Percentiles rank a stretch among this genome's conserved stretches.
Conservation (phyloP, 352 stramenopile genomes). For the Pythium vanterpoolii region DNA sequence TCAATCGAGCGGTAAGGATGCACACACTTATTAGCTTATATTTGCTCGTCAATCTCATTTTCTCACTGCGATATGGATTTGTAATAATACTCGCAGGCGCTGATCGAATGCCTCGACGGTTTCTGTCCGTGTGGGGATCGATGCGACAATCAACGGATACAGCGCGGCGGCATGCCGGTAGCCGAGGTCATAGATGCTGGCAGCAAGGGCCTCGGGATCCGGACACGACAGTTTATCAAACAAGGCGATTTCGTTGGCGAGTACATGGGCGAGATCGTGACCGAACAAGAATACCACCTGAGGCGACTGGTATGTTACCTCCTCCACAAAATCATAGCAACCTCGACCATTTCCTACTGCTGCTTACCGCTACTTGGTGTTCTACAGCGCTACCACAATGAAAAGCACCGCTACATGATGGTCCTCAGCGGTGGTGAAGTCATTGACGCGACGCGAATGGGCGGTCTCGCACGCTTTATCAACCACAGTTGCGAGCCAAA, state of each 20-base stretch:
- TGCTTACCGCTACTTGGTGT: background rate
- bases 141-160: constrained; percentile 79
- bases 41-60: background rate
- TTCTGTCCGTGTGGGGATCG: constrained; percentile 59
- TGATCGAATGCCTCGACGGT: constrained; percentile 62
- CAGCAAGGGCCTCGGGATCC: constrained; percentile 62
- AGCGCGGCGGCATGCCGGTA: constrained; percentile 51
- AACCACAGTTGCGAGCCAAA: constrained; percentile 95
- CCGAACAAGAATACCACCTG: constrained; percentile 79
- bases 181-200: constrained; percentile 52
- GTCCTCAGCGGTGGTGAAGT: constrained; percentile 80
- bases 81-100: constrained; percentile 27
- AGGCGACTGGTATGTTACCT: constrained; percentile 50
- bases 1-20: constrained; percentile 78
- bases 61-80: background rate
- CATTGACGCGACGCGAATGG: constrained; percentile 88
- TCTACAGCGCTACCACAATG: constrained; percentile 68
- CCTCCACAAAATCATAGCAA: background rate
- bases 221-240: constrained; percentile 43
- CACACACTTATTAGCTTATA: background rate
- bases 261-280: constrained; percentile 85
- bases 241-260: constrained; percentile 68
- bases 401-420: constrained; percentile 86
- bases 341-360: background rate
- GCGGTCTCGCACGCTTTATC: constrained; percentile 92